Conservation (phyloP, 2,329 filamentous ascomycete species). For the Lecanicillium sp. region DNA sequence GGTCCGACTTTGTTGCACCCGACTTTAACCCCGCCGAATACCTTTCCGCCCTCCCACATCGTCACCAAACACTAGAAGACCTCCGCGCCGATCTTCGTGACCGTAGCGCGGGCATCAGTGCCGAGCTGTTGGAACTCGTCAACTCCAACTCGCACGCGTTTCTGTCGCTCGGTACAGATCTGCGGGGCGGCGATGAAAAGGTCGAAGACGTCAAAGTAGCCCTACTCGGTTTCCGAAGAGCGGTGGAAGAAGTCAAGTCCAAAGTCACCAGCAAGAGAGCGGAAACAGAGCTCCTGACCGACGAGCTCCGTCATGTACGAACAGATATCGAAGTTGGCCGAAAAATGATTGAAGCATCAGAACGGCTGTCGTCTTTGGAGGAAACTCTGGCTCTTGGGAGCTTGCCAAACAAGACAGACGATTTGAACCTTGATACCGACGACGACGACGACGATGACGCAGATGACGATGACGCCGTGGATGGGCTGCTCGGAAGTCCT, state of each 20-base stretch:
- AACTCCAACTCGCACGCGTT: constrained; percentile 95
- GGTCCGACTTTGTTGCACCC: constrained; percentile 69
- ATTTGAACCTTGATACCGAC: constrained; percentile 12
- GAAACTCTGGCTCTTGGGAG: constrained; percentile 48
- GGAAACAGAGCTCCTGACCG: constrained; percentile 54
- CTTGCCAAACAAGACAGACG: constrained; percentile 12
- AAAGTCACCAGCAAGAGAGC: constrained; percentile 54
- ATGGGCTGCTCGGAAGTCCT: constrained; percentile 34
- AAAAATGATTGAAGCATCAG: constrained; percentile 59
- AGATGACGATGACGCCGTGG: constrained; percentile 26
- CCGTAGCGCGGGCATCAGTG: constrained; percentile 68
- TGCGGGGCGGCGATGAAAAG: constrained; percentile 82
- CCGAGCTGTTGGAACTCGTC: constrained; percentile 87
- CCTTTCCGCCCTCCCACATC: constrained; percentile 69
- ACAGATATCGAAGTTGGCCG: constrained; percentile 52
- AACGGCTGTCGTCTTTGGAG: constrained; percentile 55
- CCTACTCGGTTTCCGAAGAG: constrained; percentile 74
- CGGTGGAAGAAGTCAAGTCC: constrained; percentile 65
- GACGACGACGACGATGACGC: constrained; percentile 33
- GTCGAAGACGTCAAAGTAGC: constrained; percentile 86
- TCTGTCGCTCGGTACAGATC: constrained; percentile 68
- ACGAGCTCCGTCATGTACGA: constrained; percentile 59
- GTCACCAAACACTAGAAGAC: constrained; percentile 94
- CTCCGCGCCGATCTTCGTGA: constrained; percentile 78
- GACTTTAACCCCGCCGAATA: constrained; percentile 75